Evolutionary conservation across 2,329 filamentous ascomycete genomes (phyloP).

Genomic region (Aspergillus oerlinghausenensis): DNA sequence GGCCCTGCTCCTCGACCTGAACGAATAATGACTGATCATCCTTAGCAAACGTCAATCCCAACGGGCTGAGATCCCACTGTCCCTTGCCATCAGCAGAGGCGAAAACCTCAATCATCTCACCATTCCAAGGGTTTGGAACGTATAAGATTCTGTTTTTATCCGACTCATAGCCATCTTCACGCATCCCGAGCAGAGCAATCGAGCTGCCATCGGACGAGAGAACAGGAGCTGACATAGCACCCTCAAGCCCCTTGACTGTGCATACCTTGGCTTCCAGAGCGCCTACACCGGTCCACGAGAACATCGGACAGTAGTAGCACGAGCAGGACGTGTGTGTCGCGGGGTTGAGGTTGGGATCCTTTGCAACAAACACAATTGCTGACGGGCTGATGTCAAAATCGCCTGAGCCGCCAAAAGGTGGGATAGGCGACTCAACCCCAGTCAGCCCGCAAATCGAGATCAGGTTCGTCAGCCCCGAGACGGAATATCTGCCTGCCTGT

Average conservation of each 20-base stretch:
- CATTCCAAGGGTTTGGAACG: conserved; percentile 39
- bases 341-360: conserved; percentile 42
- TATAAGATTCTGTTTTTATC: conserved; percentile 45
- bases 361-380: conserved; percentile 44
- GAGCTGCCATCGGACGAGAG: conserved; percentile 42
- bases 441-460: conserved; percentile 36
- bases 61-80: conserved; percentile 41
- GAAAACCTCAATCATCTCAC: conserved; percentile 37
- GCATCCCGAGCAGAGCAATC: conserved; percentile 42
- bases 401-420: conserved; percentile 44
- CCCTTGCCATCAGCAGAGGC: conserved; percentile 33
- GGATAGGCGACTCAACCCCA: conserved; percentile 45
- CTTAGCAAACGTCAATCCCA: conserved; percentile 36
- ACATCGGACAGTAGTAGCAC: conserved; percentile 43
- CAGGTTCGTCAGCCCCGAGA: conserved; percentile 43
- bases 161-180: conserved; percentile 43
- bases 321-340: conserved; percentile 45
- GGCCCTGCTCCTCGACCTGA: conserved; percentile 39
- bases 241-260: conserved; percentile 32
- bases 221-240: conserved; percentile 43
- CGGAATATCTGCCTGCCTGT: conserved; percentile 33
- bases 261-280: conserved; percentile 28
- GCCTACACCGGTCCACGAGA: conserved; percentile 37
- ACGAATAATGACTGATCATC: conserved; percentile 40
- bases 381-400: conserved; percentile 45